These are phyloP conservation scores for Boeremia exigua DNA, from an alignment of 2,329 filamentous ascomycete species.

Conservation along the genomic window DNA sequence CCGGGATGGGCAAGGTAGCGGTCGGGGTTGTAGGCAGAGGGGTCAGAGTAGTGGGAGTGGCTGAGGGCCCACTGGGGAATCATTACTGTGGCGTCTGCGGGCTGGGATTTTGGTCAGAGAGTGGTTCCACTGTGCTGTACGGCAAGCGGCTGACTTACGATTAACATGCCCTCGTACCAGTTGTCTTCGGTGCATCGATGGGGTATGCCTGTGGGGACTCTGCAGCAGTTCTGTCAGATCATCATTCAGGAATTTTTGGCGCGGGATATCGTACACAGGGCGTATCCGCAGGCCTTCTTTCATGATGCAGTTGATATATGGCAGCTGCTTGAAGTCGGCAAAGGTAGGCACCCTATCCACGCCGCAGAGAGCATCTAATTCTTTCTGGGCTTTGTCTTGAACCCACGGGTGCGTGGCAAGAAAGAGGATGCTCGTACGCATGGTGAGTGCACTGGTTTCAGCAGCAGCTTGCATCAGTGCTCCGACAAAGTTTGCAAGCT, in stretches of 20 bases:
- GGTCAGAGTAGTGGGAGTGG: constrained; percentile 26
- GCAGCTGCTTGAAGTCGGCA: constrained; percentile 33
- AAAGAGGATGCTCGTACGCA: constrained; percentile 29
- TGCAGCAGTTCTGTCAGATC: constrained; percentile 15
- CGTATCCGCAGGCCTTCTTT: constrained; percentile 35
- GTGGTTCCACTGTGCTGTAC: too few species aligned
- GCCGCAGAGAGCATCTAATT: constrained; percentile 28
- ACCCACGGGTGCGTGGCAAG: constrained; percentile 32
- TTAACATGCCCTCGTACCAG: constrained; percentile 40
- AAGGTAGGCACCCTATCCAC: constrained; percentile 26
- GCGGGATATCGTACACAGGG: constrained; percentile 30
- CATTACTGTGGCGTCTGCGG: constrained; percentile 37
- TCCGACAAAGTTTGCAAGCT: constrained; percentile 28
- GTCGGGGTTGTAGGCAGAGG: constrained; percentile 46
- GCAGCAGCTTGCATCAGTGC: constrained; percentile 29
- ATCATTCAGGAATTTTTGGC: not conserved
- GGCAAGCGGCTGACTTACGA: constrained; percentile 6
- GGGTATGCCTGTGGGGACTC: constrained; percentile 31
- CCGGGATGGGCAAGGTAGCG: constrained; percentile 40
- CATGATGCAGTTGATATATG: constrained; percentile 40
- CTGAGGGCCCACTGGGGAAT: constrained; percentile 36
- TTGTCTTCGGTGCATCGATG: constrained; percentile 33
- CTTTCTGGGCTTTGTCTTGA: constrained; percentile 27
- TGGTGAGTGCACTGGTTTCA: constrained; percentile 27
- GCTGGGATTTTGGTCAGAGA: constrained; percentile 4